A percentile compares a stretch with the other conserved stretches of the same genome.
Evolutionary conservation across 192 early-diverging fungal species (phyloP).

Genomic region (Backusella sp.): DNA sequence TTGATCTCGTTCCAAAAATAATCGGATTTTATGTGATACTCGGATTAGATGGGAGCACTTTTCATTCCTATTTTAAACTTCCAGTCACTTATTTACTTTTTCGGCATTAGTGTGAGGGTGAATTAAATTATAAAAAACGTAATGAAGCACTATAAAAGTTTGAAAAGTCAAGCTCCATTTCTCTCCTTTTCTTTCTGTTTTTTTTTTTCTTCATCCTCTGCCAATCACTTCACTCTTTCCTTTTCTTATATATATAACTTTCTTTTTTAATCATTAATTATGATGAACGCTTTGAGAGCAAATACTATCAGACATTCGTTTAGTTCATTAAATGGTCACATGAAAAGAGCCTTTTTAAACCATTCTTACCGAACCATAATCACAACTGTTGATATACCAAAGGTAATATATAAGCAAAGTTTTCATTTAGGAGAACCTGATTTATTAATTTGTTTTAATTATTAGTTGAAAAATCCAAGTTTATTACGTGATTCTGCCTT

Average conservation of each 20-base stretch:
- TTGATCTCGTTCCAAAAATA: background rate
- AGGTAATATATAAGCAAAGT: background rate
- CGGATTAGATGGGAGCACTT: background rate
- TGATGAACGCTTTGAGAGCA: background rate
- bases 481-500: constrained; percentile 55
- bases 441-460: background rate
- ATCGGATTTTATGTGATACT: background rate
- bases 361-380: background rate
- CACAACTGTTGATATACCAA: background rate
- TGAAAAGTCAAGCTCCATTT: background rate
- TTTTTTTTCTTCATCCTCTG: background rate
- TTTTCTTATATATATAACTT: background rate
- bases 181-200: background rate
- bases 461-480: constrained; percentile 56
- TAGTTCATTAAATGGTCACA: background rate
- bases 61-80: background rate
- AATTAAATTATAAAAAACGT: background rate
- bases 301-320: background rate
- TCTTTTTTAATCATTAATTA: background rate
- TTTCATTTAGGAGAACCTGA: background rate
- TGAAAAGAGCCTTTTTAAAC: background rate
- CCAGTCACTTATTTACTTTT: background rate
- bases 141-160: background rate
- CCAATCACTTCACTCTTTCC: background rate
- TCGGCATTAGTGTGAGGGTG: background rate